Base-by-base conservation (phyloP, 2,329 filamentous ascomycete species). In the Monosporascus sp. region DNA sequence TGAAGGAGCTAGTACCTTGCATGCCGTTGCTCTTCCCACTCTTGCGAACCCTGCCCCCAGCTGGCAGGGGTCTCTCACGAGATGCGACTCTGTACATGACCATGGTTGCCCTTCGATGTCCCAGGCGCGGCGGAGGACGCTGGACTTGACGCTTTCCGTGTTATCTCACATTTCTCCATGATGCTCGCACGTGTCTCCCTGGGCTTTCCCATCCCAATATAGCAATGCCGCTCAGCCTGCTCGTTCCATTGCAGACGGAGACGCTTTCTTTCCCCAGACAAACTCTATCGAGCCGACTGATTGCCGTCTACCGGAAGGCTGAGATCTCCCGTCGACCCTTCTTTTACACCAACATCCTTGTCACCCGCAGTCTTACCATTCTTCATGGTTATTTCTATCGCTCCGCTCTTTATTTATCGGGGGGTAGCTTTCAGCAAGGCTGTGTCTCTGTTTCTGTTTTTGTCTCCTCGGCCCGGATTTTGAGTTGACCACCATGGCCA, bases 401-500 rank as follows among this genome's bases (percentile, higher is more conserved):
- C 56, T 62, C 60, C 54, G 52, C 56, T 61, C 65, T 68, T 64
- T 65, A 66, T 65, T 65, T 65, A 64, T 66, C 62, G 55, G 49
- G 51, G 54, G 50, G 50, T 41, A 45, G 37, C 48, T 37, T 52
- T 53, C 54, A 57, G 54, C 24, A 63, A 65, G 65, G 66, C 65
- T 67, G 67, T 67, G 62, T 67, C 68, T 64, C 64, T 67, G 62
- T 62, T 62, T 63, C 64, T 65, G 56, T 62, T 57, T 35, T 35
- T 35, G 31, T 35, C 31, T 35, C 11, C 61, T 63, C 54, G 56
- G 64, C 65, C 69, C 70, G 72, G 71, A 71, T 69, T 64, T 73
- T 67, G 68, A 72, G 68, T 67, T 62, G 61, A 56, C 67, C 67
- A 68, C 67, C 70, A 81, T 82, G 79, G 73, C 77, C 60, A 79